These are phyloP conservation scores for Otatea glauca DNA, from an alignment of 176 grass and related monocot genomes.

Conservation along the genomic window DNA sequence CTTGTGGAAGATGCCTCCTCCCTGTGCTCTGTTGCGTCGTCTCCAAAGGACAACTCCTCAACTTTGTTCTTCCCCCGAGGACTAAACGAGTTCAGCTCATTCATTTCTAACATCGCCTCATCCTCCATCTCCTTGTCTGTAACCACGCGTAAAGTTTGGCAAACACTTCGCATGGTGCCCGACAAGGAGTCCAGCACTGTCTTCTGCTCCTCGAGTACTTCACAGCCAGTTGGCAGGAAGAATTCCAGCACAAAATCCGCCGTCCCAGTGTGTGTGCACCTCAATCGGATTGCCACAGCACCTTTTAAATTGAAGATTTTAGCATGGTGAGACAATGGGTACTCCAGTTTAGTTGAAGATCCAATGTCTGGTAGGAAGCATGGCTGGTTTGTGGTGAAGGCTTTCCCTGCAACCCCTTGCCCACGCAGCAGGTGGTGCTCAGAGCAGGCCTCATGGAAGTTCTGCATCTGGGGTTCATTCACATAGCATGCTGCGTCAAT, in stretches of 20 bases:
- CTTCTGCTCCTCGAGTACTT: conserved; percentile 74
- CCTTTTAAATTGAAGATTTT: conserved; percentile 89
- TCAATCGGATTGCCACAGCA: conserved; percentile 80
- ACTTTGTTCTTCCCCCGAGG: conserved; percentile 55
- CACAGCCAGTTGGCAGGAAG: conserved; percentile 70
- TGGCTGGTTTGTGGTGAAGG: conserved; percentile 82
- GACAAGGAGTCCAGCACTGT: conserved; percentile 84
- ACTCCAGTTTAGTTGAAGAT: conserved; percentile 65
- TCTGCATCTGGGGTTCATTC: conserved; percentile 63
- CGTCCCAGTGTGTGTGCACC: conserved; percentile 66
- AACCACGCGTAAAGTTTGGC: conserved; percentile 75
- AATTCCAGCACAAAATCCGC: conserved; percentile 93
- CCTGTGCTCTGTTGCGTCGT: conserved; percentile 37
- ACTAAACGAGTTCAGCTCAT: conserved; percentile 58
- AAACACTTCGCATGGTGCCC: conserved; percentile 65
- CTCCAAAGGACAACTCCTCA: conserved; percentile 51
- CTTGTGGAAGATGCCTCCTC: conserved; percentile 48
- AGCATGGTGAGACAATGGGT: conserved; percentile 88
- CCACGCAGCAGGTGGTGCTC: conserved; percentile 84
- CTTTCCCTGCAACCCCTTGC: conserved; percentile 77
- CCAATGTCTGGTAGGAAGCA: conserved; percentile 79
- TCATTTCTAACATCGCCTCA: conserved; percentile 55
- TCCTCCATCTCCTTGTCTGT: conserved; percentile 77
- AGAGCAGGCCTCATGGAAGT: conserved; percentile 85
- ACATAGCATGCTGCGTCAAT: conserved; percentile 71